These are phyloP conservation scores for Picochlorum sp. DNA, from an alignment of 139 green algal species.

Conservation along the genomic window DNA sequence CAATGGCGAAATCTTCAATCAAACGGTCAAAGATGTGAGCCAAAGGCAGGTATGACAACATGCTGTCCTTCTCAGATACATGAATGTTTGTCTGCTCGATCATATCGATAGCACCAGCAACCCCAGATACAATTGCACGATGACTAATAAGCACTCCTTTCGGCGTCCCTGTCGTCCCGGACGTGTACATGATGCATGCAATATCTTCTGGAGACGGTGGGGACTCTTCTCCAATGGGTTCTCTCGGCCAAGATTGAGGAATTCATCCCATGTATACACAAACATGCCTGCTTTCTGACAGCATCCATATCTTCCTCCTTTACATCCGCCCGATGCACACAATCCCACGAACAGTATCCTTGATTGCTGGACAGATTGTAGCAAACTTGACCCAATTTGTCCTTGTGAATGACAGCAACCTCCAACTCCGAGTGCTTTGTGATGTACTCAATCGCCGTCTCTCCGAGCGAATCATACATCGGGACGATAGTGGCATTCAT, in stretches of 20 bases:
- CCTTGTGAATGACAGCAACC: constrained; percentile 11
- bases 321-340: constrained; percentile 23
- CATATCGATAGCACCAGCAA: constrained; percentile 23
- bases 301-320: neutral
- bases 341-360: constrained; percentile 48
- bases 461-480: constrained; percentile 89
- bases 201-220: constrained; percentile 65
- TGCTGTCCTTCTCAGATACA: constrained; percentile 31
- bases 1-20: constrained; percentile 45
- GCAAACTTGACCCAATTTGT: constrained; percentile 23
- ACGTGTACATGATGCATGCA: constrained; percentile 92
- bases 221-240: constrained; percentile 30
- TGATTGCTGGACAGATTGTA: constrained; percentile 44
- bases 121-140: constrained; percentile 24
- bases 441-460: constrained; percentile 85
- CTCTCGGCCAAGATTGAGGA: constrained; percentile 41
- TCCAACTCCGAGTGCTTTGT: constrained; percentile 59
- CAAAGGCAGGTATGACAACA: constrained; percentile 56
- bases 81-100: constrained; percentile 12
- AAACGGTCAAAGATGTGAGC: constrained; percentile 64
- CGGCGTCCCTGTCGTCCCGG: constrained; percentile 47
- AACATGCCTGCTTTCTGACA: constrained; percentile 18
- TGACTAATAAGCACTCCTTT: constrained; percentile 59
- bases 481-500: constrained; percentile 52
- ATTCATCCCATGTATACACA: constrained; percentile 50